phyloP scores from a whole-genome alignment of 306 rosid species.

The Cicer arietinum region DNA sequence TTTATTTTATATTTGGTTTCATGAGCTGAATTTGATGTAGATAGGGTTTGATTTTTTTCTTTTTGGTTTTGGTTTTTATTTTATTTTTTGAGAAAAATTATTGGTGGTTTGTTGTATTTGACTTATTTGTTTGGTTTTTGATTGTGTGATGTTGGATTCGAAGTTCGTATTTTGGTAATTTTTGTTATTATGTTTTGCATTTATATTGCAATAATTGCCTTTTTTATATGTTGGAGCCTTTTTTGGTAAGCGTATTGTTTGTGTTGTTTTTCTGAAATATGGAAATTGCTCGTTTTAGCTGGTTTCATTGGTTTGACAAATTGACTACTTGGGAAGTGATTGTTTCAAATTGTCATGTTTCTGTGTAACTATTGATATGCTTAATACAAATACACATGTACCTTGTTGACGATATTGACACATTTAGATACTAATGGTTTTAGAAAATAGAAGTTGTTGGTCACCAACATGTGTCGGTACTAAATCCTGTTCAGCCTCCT shows the following conservation, averaged over 20 bases:
- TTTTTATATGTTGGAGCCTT: background rate
- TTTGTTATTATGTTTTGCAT: background rate
- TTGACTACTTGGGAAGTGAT: constrained; percentile 9
- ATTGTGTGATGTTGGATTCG: constrained; percentile 21
- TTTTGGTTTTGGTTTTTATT: background rate
- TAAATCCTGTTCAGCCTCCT: constrained; percentile 6
- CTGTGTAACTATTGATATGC: background rate
- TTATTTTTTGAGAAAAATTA: background rate
- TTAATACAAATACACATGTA: no score
- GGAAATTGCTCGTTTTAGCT: constrained; percentile 11
- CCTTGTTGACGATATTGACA: no score
- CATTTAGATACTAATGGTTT: no score
- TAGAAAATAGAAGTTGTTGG: no score
- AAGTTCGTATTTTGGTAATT: background rate
- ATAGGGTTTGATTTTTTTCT: constrained; percentile 29
- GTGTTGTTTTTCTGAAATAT: background rate
- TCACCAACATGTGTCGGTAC: no score
- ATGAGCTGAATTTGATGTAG: background rate
- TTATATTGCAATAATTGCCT: background rate
- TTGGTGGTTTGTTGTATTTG: constrained; percentile 22
- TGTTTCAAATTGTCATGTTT: background rate
- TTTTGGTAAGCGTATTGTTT: constrained; percentile 2
- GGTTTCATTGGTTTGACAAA: background rate
- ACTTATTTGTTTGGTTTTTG: background rate
- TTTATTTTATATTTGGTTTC: background rate